A percentile compares a stretch with the other conserved stretches of the same genome.
These are phyloP conservation scores for Chlorella variabilis DNA, from an alignment of 163 green algal genomes.

Conservation along the genomic window DNA sequence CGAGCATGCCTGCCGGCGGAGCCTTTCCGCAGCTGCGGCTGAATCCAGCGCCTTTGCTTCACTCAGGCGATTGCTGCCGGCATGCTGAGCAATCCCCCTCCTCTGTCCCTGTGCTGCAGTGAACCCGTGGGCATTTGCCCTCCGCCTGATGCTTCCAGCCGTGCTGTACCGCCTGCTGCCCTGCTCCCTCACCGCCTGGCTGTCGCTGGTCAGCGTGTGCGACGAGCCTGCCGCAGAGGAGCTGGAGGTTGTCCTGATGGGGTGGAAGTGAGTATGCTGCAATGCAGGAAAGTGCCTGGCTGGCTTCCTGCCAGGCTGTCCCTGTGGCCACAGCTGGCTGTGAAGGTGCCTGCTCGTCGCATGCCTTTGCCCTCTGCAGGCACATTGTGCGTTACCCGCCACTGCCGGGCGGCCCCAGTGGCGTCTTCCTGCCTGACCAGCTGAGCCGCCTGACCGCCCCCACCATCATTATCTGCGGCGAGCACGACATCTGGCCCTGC, in stretches of 20 bases:
- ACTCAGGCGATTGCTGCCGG: not conserved
- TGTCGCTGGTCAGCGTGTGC: not conserved
- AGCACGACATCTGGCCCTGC: not conserved
- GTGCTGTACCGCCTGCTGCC: conserved; percentile 15
- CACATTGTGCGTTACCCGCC: not conserved
- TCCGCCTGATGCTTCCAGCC: not conserved
- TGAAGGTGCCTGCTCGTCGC: not conserved
- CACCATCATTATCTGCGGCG: not conserved
- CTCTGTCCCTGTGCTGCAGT: conserved; percentile 8
- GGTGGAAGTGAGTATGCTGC: not conserved
- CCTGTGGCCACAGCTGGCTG: not conserved
- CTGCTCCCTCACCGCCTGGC: not conserved
- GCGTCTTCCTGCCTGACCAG: not conserved
- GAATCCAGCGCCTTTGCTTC: not conserved
- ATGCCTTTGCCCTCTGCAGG: not conserved
- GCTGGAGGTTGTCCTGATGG: not conserved
- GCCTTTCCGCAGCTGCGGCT: no score
- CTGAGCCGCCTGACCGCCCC: not conserved
- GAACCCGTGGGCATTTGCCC: not conserved
- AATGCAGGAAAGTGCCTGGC: not conserved
- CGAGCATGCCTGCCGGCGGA: no score
- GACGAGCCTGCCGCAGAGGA: not conserved
- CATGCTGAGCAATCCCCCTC: not conserved
- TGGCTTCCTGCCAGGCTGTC: not conserved
- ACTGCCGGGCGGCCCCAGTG: not conserved